Percentiles rank a stretch among this genome's conserved stretches.
These are phyloP conservation scores for Eutrema heterophyllum DNA, from an alignment of 345 rosid species.

Conservation along the genomic window DNA sequence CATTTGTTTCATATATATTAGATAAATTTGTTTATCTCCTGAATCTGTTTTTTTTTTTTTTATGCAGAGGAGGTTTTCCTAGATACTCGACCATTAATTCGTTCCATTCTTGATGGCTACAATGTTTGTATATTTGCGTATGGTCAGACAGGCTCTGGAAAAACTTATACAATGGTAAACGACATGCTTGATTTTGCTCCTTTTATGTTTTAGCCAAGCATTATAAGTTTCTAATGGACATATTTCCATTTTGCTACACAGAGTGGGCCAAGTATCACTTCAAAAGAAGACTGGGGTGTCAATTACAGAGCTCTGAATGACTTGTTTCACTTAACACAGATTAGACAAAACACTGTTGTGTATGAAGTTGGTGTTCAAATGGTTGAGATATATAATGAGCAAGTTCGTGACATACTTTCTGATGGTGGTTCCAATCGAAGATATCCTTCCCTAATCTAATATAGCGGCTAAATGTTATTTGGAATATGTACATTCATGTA, in stretches of 20 bases:
- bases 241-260: conserved; percentile 27
- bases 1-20: neutral
- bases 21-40: neutral
- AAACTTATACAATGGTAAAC: conserved; percentile 93
- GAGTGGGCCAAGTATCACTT: conserved; percentile 83
- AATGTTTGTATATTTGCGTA: conserved; percentile 98
- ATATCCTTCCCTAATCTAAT: conserved; percentile 62
- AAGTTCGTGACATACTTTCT: conserved; percentile 92
- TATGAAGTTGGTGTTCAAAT: conserved; percentile 97
- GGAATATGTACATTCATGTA: neutral
- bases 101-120: conserved; percentile 93
- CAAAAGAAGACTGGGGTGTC: conserved; percentile 95
- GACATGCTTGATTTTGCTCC: neutral
- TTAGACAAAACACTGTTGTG: conserved; percentile 52
- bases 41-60: neutral
- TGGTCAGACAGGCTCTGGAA: conserved; percentile 99
- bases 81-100: conserved; percentile 87
- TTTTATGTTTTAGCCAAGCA: neutral
- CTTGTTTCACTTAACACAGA: conserved; percentile 80
- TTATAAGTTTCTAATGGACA: conserved; percentile 11
- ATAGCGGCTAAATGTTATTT: neutral
- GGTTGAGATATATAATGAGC: conserved; percentile 98
- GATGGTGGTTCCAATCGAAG: conserved; percentile 60
- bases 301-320: conserved; percentile 90
- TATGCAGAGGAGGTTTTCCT: conserved; percentile 80